Base-by-base conservation (phyloP, 2,329 filamentous ascomycete species). In the Tolypocladium amazonense region DNA sequence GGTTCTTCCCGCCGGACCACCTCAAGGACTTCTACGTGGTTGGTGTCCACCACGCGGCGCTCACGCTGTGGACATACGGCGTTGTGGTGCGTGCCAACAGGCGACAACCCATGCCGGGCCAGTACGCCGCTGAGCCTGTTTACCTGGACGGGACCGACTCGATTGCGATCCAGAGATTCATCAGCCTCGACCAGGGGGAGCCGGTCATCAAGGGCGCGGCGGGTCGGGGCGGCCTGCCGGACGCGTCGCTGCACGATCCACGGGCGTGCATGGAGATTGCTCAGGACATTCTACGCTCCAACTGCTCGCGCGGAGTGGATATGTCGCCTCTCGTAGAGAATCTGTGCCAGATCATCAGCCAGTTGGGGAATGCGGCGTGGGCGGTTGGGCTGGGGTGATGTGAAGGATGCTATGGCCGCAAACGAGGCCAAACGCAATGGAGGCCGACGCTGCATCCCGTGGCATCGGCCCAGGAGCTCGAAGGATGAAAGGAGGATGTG, bases 11-110 rank as follows among this genome's bases (percentile, higher is more conserved):
- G 0, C 69, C 74, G 1, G 77, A 79, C 0, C 76, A 81, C 14
- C 70, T 89, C 4, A 81, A 83, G 52, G 84, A 87, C 62, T 89
- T 90, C 68, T 82, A 84, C 62, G 86, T 87, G 0, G 82, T 90
- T 8, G 84, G 82, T 0, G 79, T 89, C 0, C 88, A 89, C 67
- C 87, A 90, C 67, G 86, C 85, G 4, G 79, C 81, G 15, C 75
- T 91, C 5, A 82, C 84, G 0, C 74, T 90, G 47, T 91, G 88
- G 88, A 81, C 82, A 0, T 89, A 87, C 64, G 85, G 86, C 0
- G 81, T 89, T 0, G 76, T 86, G 7, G 77, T 74, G 25, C 72
- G 75, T 62, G 77, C 80, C 18, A 69, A 66, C 56, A 65, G 67
- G 11, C 67, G 67, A 69, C 64, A 74, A 64, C 68, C 68, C 62